Evolutionary conservation across 768 basidiomycete genomes (phyloP).

Genomic region (Suillus alpinus): DNA sequence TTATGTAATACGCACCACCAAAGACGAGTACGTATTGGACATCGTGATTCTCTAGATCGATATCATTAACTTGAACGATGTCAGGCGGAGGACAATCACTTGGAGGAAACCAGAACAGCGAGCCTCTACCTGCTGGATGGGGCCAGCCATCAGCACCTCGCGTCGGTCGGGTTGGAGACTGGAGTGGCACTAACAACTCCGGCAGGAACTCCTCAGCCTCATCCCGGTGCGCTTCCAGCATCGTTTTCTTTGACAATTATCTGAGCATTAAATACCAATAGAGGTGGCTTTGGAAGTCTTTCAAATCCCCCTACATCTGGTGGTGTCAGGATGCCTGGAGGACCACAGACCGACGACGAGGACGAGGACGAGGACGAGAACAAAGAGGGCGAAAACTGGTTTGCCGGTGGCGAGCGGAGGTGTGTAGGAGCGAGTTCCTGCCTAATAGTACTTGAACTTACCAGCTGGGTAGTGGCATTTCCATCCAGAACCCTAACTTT

Average conservation of each 20-base stretch:
- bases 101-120: slow-evolving; percentile 41
- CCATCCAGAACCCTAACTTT: slow-evolving; percentile 79
- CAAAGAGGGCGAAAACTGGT: slow-evolving; percentile 67
- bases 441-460: not conserved
- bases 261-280: not conserved
- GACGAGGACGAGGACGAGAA: slow-evolving; percentile 51
- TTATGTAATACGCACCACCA: not conserved
- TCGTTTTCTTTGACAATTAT: not conserved
- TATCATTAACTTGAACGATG: slow-evolving; percentile 27
- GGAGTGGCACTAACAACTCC: slow-evolving; percentile 31
- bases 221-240: slow-evolving; percentile 10
- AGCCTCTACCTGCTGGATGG: slow-evolving; percentile 51
- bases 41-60: not conserved
- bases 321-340: slow-evolving; percentile 16
- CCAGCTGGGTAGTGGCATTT: slow-evolving; percentile 64
- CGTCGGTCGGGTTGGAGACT: slow-evolving; percentile 54
- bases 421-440: slow-evolving; percentile 21
- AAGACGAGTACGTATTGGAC: not conserved
- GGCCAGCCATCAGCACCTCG: slow-evolving; percentile 38
- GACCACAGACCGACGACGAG: slow-evolving; percentile 39
- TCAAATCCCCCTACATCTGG: slow-evolving; percentile 27
- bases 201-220: slow-evolving; percentile 22
- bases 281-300: slow-evolving; percentile 34
- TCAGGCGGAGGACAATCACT: slow-evolving; percentile 45
- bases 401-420: slow-evolving; percentile 96